Conservation (phyloP, 768 basidiomycete genomes). For the Lactarius vividus region DNA sequence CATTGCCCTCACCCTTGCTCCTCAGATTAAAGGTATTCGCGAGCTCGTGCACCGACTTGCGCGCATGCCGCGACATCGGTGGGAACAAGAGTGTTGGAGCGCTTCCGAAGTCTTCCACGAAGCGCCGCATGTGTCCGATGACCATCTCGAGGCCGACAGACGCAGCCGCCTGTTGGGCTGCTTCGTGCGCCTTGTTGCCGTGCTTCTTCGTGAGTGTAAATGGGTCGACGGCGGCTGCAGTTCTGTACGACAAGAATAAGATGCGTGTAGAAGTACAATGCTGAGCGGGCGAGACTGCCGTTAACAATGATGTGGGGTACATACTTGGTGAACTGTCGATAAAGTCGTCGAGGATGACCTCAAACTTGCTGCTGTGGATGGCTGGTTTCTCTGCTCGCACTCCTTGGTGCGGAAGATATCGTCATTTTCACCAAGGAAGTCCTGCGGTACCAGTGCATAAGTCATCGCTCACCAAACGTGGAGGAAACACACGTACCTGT, state of each 20-base stretch:
- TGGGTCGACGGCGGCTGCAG: conserved; percentile 48
- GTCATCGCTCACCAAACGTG: conserved; percentile 14
- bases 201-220: conserved; percentile 50
- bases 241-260: conserved; percentile 31
- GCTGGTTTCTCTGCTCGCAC: conserved; percentile 53
- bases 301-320: conserved; percentile 30
- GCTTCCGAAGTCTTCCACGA: conserved; percentile 56
- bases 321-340: conserved; percentile 48
- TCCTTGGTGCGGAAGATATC: conserved; percentile 44
- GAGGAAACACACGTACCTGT: conserved; percentile 18
- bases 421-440: conserved; percentile 52
- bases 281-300: background rate
- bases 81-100: conserved; percentile 62
- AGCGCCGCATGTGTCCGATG: conserved; percentile 62
- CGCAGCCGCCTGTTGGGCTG: conserved; percentile 30
- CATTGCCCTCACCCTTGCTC: conserved; percentile 72
- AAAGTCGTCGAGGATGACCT: conserved; percentile 32
- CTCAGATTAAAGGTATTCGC: conserved; percentile 74
- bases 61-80: conserved; percentile 68
- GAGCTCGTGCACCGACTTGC: conserved; percentile 76
- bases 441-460: conserved; percentile 7
- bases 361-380: conserved; percentile 53
- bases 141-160: conserved; percentile 45
- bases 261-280: background rate
- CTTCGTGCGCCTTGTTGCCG: conserved; percentile 66